Percentiles rank a stretch among this genome's conserved stretches.
Conservation (phyloP, 2,329 filamentous ascomycete genomes). For the Penicillium verrucosum region DNA sequence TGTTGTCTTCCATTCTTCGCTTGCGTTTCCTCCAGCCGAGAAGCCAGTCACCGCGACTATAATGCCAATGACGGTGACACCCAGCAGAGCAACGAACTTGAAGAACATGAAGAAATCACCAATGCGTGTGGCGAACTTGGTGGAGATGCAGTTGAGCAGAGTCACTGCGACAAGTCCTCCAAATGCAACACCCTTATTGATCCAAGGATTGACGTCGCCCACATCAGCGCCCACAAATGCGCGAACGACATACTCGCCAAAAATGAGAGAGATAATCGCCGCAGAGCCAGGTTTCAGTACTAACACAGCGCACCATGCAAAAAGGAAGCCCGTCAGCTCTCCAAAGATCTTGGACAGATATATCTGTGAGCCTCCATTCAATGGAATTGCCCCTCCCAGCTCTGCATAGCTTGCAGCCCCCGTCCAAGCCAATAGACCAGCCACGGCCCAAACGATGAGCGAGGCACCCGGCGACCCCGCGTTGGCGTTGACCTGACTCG, state of each 20-base stretch:
- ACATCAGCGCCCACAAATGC: slow-evolving; percentile 84
- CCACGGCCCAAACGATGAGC: slow-evolving; percentile 85
- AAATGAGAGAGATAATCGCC: slow-evolving; percentile 95
- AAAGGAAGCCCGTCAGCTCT: slow-evolving; percentile 87
- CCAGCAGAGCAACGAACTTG: slow-evolving; percentile 87
- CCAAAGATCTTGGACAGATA: slow-evolving; percentile 97
- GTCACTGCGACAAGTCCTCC: slow-evolving; percentile 73
- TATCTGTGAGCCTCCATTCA: slow-evolving; percentile 91
- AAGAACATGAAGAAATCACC: slow-evolving; percentile 95
- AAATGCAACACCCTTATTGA: slow-evolving; percentile 84
- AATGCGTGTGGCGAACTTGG: slow-evolving; percentile 77
- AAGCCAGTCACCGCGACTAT: slow-evolving; percentile 84
- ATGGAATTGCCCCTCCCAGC: slow-evolving; percentile 87
- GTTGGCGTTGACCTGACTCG: slow-evolving; percentile 86
- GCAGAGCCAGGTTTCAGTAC: slow-evolving; percentile 91
- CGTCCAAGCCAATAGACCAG: slow-evolving; percentile 92
- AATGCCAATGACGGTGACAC: slow-evolving; percentile 81
- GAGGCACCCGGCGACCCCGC: slow-evolving; percentile 88
- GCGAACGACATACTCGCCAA: slow-evolving; percentile 93
- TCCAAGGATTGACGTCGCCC: slow-evolving; percentile 75
- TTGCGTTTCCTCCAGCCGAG: slow-evolving; percentile 71
- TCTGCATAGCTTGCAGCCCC: slow-evolving; percentile 94
- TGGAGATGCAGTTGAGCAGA: slow-evolving; percentile 84
- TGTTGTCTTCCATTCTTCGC: slow-evolving; percentile 78
- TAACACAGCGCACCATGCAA: slow-evolving; percentile 92